A percentile compares a stretch with the other conserved stretches of the same genome.
Conservation (phyloP, 371 early-diverging fungal species). For the Mortierella polycephala region DNA sequence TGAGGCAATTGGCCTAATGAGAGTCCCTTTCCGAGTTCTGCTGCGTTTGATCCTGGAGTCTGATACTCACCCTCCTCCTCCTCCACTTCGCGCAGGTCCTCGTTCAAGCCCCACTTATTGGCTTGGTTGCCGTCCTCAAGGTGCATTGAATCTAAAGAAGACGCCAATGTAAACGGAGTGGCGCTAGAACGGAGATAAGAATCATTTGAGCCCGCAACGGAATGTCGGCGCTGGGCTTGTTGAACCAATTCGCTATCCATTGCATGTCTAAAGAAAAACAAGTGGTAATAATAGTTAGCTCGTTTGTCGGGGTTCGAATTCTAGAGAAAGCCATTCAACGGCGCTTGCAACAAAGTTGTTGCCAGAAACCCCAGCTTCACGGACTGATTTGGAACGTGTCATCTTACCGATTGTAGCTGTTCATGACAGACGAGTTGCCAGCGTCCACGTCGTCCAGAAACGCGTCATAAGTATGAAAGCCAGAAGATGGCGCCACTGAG, state of each 20-base stretch:
- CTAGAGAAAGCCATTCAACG: no score
- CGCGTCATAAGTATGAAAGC: constrained; percentile 35
- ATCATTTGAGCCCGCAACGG: constrained; percentile 58
- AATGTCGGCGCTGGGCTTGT: constrained; percentile 56
- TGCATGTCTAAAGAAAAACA: constrained; percentile 3
- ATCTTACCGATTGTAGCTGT: constrained; percentile 11
- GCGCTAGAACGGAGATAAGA: constrained; percentile 32
- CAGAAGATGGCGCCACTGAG: constrained; percentile 49
- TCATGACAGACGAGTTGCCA: constrained; percentile 3
- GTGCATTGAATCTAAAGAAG: constrained; percentile 50
- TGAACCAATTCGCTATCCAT: constrained; percentile 20
- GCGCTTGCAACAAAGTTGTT: no score
- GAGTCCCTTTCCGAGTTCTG: constrained; percentile 61
- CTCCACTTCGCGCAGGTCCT: constrained; percentile 51
- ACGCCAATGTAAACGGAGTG: constrained; percentile 22
- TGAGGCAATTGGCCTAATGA: constrained; percentile 60
- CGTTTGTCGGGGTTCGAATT: not conserved
- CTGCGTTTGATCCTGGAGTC: constrained; percentile 8
- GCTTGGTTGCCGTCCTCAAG: constrained; percentile 9
- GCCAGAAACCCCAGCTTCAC: no score
- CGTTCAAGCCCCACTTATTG: constrained; percentile 33
- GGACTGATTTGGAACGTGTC: not conserved
- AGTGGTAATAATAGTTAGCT: not conserved
- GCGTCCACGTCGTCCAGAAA: constrained; percentile 30
- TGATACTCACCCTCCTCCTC: constrained; percentile 46